Conservation (phyloP, 495 filamentous ascomycete species). For the Pyronema omphalodes region DNA sequence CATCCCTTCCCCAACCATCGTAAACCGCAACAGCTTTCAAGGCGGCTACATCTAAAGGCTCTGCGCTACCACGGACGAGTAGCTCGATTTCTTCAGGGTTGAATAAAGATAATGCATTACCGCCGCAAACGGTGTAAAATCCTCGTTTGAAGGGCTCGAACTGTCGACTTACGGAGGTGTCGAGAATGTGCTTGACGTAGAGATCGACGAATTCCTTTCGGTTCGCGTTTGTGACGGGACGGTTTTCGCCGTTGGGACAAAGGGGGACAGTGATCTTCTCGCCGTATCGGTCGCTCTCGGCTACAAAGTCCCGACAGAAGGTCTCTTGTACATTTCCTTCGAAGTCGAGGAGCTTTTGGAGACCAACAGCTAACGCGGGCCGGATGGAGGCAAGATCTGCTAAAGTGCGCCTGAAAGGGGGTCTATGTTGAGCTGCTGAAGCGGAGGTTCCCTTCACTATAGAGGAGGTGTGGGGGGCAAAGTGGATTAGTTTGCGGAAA, state of each 20-base stretch:
- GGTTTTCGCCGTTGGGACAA: slow-evolving; percentile 53
- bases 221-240: slow-evolving; percentile 69
- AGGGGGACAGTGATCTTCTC: slow-evolving; percentile 46
- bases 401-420: slow-evolving; percentile 50
- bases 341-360: slow-evolving; percentile 60
- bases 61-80: slow-evolving; percentile 74
- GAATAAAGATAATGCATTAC: slow-evolving; percentile 77
- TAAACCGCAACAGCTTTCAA: slow-evolving; percentile 64
- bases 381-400: slow-evolving; percentile 76
- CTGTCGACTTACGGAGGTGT: slow-evolving; percentile 59
- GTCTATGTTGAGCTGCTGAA: slow-evolving; percentile 30
- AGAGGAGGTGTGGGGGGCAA: slow-evolving; percentile 39
- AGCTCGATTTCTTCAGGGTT: slow-evolving; percentile 91
- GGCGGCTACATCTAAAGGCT: slow-evolving; percentile 57
- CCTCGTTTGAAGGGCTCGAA: slow-evolving; percentile 93
- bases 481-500: slow-evolving; percentile 60
- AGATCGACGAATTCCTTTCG: slow-evolving; percentile 75
- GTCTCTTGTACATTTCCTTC: slow-evolving; percentile 69
- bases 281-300: slow-evolving; percentile 63
- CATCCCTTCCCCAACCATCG: slow-evolving; percentile 46
- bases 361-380: slow-evolving; percentile 55
- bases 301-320: slow-evolving; percentile 71
- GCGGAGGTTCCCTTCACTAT: slow-evolving; percentile 32
- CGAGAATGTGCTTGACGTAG: slow-evolving; percentile 66
- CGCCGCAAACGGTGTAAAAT: slow-evolving; percentile 83